phyloP scores from a whole-genome alignment of 1,284 basidiomycete genomes.

The Irpex lacteus region DNA sequence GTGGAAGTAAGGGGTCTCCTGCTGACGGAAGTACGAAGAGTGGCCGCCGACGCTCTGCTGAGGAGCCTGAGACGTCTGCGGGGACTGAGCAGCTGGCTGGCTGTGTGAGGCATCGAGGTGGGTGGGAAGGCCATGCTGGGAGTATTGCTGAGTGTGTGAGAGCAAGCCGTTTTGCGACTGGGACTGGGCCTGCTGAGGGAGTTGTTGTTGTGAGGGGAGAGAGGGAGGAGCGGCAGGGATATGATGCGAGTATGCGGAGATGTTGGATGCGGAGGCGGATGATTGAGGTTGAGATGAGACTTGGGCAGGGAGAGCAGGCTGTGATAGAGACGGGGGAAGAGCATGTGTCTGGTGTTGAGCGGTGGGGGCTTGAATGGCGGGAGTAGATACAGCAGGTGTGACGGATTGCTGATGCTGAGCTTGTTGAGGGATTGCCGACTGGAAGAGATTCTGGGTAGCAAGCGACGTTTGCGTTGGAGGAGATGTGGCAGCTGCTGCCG shows the following conservation, averaged over 20 bases:
- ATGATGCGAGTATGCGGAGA: conserved; percentile 40
- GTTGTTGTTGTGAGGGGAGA: conserved; percentile 16
- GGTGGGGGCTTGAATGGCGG: conserved; percentile 29
- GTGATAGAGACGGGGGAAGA: conserved; percentile 36
- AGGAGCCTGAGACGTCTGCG: conserved; percentile 38
- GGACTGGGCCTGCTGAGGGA: conserved; percentile 25
- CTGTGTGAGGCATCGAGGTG: conserved; percentile 58
- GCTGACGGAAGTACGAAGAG: conserved; percentile 61
- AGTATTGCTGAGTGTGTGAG: conserved; percentile 32
- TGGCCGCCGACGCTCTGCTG: conserved; percentile 37
- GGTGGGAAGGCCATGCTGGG: conserved; percentile 58
- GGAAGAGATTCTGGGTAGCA: conserved; percentile 35
- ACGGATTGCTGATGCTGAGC: conserved; percentile 25
- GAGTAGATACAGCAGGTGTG: conserved; percentile 10
- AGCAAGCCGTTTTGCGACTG: conserved; percentile 28
- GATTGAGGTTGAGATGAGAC: conserved; percentile 24
- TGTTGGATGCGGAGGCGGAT: conserved; percentile 29
- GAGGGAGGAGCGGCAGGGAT: conserved; percentile 25
- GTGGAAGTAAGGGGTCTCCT: conserved; percentile 70
- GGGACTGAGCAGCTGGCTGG: conserved; percentile 32
- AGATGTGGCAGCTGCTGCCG: conserved; percentile 21
- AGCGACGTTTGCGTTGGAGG: conserved; percentile 31
- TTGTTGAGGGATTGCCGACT: conserved; percentile 48
- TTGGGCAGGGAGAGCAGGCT: conserved; percentile 32
- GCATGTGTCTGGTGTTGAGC: conserved; percentile 37